Evolutionary conservation across 495 filamentous ascomycete genomes (phyloP).

Genomic region (Hypoxylon fragiforme): DNA sequence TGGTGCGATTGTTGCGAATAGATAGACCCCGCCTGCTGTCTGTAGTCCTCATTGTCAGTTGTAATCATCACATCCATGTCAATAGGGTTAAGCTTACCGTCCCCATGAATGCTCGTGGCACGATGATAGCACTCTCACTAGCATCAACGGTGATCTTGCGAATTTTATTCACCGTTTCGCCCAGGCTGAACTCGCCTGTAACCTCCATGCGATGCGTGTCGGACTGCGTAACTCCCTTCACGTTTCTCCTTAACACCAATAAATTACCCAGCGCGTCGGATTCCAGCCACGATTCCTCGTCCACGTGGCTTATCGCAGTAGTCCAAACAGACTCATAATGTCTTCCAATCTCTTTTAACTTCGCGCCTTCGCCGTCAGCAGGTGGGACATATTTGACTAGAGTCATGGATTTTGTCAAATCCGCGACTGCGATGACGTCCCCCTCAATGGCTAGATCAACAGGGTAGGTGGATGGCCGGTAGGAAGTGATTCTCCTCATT

Average conservation of each 20-base stretch:
- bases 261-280: constrained; percentile 88
- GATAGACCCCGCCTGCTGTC: constrained; percentile 90
- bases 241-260: constrained; percentile 71
- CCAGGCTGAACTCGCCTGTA: constrained; percentile 78
- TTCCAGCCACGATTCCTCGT: constrained; percentile 72
- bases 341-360: constrained; percentile 71
- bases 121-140: constrained; percentile 62
- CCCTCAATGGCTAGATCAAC: constrained; percentile 75
- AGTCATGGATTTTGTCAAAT: constrained; percentile 91
- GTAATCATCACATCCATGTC: neutral
- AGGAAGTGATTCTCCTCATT: constrained; percentile 70
- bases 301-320: constrained; percentile 74
- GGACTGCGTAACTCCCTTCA: constrained; percentile 69
- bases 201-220: constrained; percentile 72
- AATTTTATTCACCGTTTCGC: constrained; percentile 92
- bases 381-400: constrained; percentile 67
- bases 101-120: constrained; percentile 83
- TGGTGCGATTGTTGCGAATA: constrained; percentile 76
- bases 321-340: constrained; percentile 81
- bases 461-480: constrained; percentile 81
- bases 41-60: constrained; percentile 43
- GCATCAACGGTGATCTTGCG: constrained; percentile 58
- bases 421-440: constrained; percentile 78
- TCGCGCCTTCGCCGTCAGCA: constrained; percentile 45
- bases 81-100: constrained; percentile 63